Evolutionary conservation across 306 rosid species (phyloP).

Genomic region (Vicia sativa): DNA sequence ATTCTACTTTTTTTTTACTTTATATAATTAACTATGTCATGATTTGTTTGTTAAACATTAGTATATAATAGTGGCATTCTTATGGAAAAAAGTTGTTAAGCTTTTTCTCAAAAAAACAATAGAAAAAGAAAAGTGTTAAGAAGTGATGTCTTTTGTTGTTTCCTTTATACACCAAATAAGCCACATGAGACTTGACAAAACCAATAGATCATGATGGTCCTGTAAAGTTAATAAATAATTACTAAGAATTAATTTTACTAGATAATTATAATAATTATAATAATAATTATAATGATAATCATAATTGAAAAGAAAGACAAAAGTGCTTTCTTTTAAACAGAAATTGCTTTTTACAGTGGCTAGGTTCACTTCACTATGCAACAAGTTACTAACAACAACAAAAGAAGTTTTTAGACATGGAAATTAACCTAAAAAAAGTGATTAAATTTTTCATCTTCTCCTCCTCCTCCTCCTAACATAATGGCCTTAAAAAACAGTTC

Average conservation of each 20-base stretch:
- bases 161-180: constrained; percentile 45
- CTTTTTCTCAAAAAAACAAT: constrained; percentile 50
- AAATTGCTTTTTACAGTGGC: constrained; percentile 74
- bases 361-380: constrained; percentile 59
- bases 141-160: constrained; percentile 44
- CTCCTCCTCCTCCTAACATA: constrained; percentile 43
- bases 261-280: constrained; percentile 5
- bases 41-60: constrained; percentile 36
- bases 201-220: constrained; percentile 41
- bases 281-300: background rate
- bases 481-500: constrained; percentile 52
- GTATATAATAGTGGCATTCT: constrained; percentile 23
- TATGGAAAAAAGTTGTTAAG: constrained; percentile 49
- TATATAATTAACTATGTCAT: constrained; percentile 18
- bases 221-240: constrained; percentile 5
- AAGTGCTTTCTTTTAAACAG: constrained; percentile 53
- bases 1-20: background rate
- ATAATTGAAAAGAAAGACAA: constrained; percentile 12
- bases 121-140: constrained; percentile 40
- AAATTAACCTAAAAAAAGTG: constrained; percentile 52
- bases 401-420: constrained; percentile 41
- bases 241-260: constrained; percentile 18
- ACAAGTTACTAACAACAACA: constrained; percentile 35
- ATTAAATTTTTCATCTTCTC: constrained; percentile 31
- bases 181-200: constrained; percentile 55